Evolutionary conservation across 495 filamentous ascomycete genomes (phyloP), one percentile per base, ranked within the genome.

Genomic region (Achaetomiella virescens): DNA sequence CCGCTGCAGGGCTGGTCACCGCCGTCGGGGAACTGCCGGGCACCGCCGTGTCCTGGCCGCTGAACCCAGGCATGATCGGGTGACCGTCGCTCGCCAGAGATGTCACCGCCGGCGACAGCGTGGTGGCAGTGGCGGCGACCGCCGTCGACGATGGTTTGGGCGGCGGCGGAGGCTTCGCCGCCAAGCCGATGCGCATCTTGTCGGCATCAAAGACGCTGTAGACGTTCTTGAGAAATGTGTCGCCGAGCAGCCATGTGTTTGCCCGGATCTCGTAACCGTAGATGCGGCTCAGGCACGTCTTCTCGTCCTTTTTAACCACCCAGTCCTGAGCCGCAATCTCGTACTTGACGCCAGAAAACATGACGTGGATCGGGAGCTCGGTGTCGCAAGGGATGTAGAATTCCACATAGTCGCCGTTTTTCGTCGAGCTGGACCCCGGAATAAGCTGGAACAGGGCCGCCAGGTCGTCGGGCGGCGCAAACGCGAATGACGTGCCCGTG

Each of bases 181-280:
- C 75, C 42, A 78, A 76, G 15, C 75, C 82, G 58, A 85, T 74
- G 51, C 74, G 77, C 35, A 58, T 72, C 52, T 79, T 62, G 27
- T 81, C 88, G 36, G 78, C 80, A 66, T 95, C 90, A 61, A 95
- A 95, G 20, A 93, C 84, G 21, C 81, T 72, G 70, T 93, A 93
- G n/a, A 95, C 89, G 59, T 95, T 93, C 72, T 95, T 95, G 54
- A 95, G 68, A 61, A 95, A 95, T 5, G 86, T 79, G 60, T 91
- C 90, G 6, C 90, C 90, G 1, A 93, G 66, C 27, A 95, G 75
- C 90, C 90, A 93, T 6, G 66, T 75, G 36, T 64, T 68, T 10
- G 65, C 51, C 5, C 75, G 66, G 33, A 71, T 67, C 24, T 72
- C 70, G 49, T 75, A 69, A 33, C 77, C 77, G 48, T 77, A 81